phyloP scores from a whole-genome alignment of 2,329 filamentous ascomycete genomes.

The Chalaropsis ovoidea region DNA sequence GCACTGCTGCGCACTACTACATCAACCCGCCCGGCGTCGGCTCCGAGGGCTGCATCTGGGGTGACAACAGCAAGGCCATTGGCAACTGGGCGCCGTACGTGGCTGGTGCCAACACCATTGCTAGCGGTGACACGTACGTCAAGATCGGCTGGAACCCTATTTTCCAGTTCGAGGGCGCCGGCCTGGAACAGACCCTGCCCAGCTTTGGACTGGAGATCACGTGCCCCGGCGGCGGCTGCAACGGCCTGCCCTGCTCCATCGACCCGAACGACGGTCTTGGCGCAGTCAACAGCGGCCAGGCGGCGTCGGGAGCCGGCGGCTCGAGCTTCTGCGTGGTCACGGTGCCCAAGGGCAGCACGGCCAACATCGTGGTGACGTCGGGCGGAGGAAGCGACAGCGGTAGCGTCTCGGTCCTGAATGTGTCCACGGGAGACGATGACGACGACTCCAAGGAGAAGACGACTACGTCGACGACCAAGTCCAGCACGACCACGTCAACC shows the following conservation, averaged over 20 bases:
- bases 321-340: conserved; percentile 68
- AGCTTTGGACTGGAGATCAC: conserved; percentile 60
- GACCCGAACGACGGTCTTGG: conserved; percentile 49
- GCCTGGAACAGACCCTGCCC: conserved; percentile 48
- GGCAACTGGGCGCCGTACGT: conserved; percentile 74
- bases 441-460: conserved; percentile 22
- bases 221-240: conserved; percentile 56
- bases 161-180: conserved; percentile 52
- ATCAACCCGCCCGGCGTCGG: conserved; percentile 63
- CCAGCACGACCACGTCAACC: conserved; percentile 26
- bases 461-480: conserved; percentile 23
- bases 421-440: neutral
- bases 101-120: conserved; percentile 61
- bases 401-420: conserved; percentile 5
- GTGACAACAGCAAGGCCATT: conserved; percentile 48
- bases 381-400: conserved; percentile 37
- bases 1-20: conserved; percentile 69
- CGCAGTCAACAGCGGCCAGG: conserved; percentile 47
- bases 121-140: conserved; percentile 56
- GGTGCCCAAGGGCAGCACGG: conserved; percentile 54
- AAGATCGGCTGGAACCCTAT: conserved; percentile 73
- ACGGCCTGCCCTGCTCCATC: conserved; percentile 64
- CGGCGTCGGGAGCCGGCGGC: conserved; percentile 53
- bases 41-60: conserved; percentile 61
- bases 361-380: conserved; percentile 55